phyloP scores from a whole-genome alignment of 208 protist species.

The Trypanosoma grayi region DNA sequence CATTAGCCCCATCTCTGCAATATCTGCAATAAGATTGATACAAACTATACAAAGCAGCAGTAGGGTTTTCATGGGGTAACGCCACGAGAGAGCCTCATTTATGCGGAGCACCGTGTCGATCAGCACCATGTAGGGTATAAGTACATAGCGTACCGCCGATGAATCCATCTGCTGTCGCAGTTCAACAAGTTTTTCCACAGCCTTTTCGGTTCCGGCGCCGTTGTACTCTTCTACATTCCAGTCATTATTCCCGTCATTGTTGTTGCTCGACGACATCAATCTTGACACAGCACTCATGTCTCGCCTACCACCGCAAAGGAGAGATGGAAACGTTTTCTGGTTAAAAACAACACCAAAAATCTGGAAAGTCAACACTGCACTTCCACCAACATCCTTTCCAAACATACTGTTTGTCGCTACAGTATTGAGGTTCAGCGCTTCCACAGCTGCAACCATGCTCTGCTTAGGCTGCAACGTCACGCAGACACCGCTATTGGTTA shows the following conservation, averaged over 20 bases:
- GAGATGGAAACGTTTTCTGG: slow-evolving; percentile 33
- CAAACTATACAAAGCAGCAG: slow-evolving; percentile 49
- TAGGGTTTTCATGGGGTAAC: slow-evolving; percentile 48
- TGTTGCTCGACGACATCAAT: neutral
- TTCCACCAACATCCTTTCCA: slow-evolving; percentile 67
- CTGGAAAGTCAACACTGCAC: slow-evolving; percentile 70
- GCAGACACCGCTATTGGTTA: slow-evolving; percentile 51
- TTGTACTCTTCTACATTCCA: too few species aligned
- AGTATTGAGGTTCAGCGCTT: slow-evolving; percentile 65
- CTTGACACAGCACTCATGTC: neutral
- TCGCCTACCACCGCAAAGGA: slow-evolving; percentile 27
- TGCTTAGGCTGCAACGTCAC: slow-evolving; percentile 76
- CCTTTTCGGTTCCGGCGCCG: too few species aligned
- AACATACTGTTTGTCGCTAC: slow-evolving; percentile 71
- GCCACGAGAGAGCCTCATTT: slow-evolving; percentile 64
- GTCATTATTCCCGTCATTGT: neutral
- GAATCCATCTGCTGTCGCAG: slow-evolving; percentile 33
- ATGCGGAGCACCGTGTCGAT: slow-evolving; percentile 51
- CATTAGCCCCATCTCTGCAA: slow-evolving; percentile 50
- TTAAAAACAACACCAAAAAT: slow-evolving; percentile 63
- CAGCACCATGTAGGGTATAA: slow-evolving; percentile 77
- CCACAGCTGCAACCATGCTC: slow-evolving; percentile 46
- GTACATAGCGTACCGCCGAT: slow-evolving; percentile 54
- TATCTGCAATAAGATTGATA: slow-evolving; percentile 43
- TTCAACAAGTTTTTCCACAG: slow-evolving; percentile 10